Evolutionary conservation across 768 basidiomycete species (phyloP), one percentile per base, ranked within the genome.

Genomic region (Hypsizygus marmoreus): DNA sequence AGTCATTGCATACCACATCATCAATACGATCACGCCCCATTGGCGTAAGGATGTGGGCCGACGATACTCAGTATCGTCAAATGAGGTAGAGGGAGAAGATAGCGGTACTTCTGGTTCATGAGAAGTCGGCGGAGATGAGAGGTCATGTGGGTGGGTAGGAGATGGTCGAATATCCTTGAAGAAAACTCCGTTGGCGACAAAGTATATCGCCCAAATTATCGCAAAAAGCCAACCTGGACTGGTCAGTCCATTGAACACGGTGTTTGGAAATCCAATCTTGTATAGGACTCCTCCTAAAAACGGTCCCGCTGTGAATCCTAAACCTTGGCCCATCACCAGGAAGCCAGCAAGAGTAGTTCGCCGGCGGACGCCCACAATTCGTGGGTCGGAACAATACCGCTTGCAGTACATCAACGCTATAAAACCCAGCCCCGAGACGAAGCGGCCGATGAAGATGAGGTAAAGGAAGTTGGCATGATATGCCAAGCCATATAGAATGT

Each of bases 181-280:
- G n/a, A n/a, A n/a, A n/a, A n/a, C 14, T 17, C 6, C 24, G n/a
- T 11, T 2, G 11, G 22, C n/a, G n/a, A n/a, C n/a, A n/a, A n/a
- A n/a, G n/a, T n/a, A n/a, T n/a, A n/a, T n/a, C n/a, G n/a, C n/a
- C 74, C 81, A 85, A 7, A 75, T 54, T 22, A 56, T 68, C 0
- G 80, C 77, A 77, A 85, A 80, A 41, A 83, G 48, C 83, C 84
- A 87, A 1, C 75, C 81, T 1, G 82, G 84, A 51, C 81, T 80
- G 3, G 82, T 84, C 51, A 73, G 81, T 3, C 84, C 84, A 53
- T 88, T 86, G 68, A 84, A 87, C 4, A 85, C 53, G 0, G 62
- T 49, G 53, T 75, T 81, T 14, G 47, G 45, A 56, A 84, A 82
- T 1, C 83, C 83, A 38, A 84, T 58, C 49, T 78, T 85, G 61